Conservation (phyloP, 164 flowering plant genomes). For the Tetrastigma voinierianum region DNA sequence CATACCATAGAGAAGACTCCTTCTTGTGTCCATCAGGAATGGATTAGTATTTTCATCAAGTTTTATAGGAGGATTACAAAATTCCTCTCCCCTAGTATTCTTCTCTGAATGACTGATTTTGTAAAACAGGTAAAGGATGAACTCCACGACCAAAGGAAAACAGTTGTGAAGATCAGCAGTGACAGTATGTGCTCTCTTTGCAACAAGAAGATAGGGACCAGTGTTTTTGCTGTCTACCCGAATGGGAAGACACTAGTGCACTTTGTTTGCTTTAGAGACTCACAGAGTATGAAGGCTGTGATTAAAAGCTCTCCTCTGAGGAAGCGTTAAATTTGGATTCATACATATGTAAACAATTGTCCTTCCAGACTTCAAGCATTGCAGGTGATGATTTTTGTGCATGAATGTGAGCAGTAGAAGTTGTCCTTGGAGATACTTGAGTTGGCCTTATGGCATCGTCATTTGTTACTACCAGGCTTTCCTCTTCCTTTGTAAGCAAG, state of each 20-base stretch:
- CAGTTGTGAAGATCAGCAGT: conserved; percentile 66
- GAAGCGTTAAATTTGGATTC: conserved; percentile 35
- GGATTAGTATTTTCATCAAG: no score
- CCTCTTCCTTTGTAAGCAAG: neutral
- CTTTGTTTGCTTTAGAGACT: conserved; percentile 95
- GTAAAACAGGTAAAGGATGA: conserved; percentile 85
- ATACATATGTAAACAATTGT: neutral
- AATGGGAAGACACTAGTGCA: conserved; percentile 91
- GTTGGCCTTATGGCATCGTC: neutral
- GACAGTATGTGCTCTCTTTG: conserved; percentile 95
- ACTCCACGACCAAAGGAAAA: conserved; percentile 61
- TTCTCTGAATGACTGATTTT: neutral
- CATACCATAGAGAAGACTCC: no score
- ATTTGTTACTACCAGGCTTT: neutral
- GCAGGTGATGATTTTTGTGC: neutral
- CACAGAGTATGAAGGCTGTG: conserved; percentile 88
- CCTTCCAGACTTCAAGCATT: neutral
- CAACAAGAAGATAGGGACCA: conserved; percentile 88
- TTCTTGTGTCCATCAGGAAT: no score
- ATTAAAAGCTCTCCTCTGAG: conserved; percentile 48
- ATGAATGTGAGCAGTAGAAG: neutral
- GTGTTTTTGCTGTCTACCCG: conserved; percentile 97
- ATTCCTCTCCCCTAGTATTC: neutral
- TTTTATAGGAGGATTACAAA: no score
- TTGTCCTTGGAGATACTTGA: neutral